These are phyloP conservation scores for Nakaseomyces glabratus DNA, from an alignment of 1,139 yeast species.

Conservation along the genomic window DNA sequence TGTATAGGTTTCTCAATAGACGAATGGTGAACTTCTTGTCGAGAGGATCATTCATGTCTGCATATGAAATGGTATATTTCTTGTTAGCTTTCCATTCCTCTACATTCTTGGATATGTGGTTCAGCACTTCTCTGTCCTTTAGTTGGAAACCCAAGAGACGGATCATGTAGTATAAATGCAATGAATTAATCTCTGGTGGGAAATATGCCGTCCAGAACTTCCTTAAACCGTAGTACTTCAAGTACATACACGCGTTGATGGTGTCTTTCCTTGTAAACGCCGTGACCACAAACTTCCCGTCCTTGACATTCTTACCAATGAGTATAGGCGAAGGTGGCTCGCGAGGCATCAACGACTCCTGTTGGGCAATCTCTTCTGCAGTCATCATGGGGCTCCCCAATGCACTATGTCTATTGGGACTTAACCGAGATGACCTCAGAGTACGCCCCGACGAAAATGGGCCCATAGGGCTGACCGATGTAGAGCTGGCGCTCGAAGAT, in stretches of 20 bases:
- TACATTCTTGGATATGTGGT: slow-evolving; percentile 32
- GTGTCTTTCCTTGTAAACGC: slow-evolving; percentile 36
- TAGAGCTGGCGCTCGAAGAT: background rate
- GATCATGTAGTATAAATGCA: slow-evolving; percentile 43
- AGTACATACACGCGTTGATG: slow-evolving; percentile 45
- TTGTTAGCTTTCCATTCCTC: slow-evolving; percentile 8
- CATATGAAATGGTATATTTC: slow-evolving; percentile 13
- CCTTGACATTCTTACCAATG: slow-evolving; percentile 19
- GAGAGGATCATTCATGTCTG: slow-evolving; percentile 31
- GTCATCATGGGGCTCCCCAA: slow-evolving; percentile 1
- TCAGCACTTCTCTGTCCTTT: slow-evolving; percentile 33
- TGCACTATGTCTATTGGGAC: slow-evolving; percentile 1
- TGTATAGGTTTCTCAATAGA: slow-evolving; percentile 44
- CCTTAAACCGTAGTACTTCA: slow-evolving; percentile 53
- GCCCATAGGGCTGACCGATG: slow-evolving; percentile 4
- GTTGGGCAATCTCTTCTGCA: background rate
- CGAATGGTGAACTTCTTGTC: slow-evolving; percentile 38
- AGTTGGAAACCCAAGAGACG: slow-evolving; percentile 47
- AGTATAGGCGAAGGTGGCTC: slow-evolving; percentile 5
- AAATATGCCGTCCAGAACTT: slow-evolving; percentile 50
- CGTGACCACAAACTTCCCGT: slow-evolving; percentile 32
- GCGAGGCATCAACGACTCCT: slow-evolving; percentile 4
- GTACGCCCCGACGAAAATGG: slow-evolving; percentile 6
- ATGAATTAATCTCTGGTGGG: slow-evolving; percentile 51
- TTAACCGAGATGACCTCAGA: background rate